These are phyloP conservation scores for Aegilops speltoides DNA, from an alignment of 176 grass and related monocot species.

Conservation along the genomic window DNA sequence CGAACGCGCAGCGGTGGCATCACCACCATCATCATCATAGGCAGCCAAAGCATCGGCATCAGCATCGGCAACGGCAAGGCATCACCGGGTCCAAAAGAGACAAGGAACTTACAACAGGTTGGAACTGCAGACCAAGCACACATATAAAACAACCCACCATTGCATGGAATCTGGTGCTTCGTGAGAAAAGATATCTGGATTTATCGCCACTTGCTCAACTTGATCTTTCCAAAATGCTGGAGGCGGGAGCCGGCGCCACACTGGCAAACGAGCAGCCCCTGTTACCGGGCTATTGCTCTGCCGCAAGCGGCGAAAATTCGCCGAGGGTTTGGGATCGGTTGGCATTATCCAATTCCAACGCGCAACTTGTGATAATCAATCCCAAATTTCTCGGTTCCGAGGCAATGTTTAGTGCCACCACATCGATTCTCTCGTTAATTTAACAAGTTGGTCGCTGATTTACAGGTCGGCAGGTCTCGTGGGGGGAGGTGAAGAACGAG, in stretches of 20 bases:
- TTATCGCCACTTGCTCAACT: slow-evolving; percentile 10
- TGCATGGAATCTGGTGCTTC: slow-evolving; percentile 17
- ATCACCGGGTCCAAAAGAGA: slow-evolving; percentile 7
- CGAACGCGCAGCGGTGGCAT: slow-evolving; percentile 15
- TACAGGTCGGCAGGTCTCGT: not conserved
- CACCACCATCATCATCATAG: not conserved
- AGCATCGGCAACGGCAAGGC: not conserved
- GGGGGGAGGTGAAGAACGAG: not conserved
- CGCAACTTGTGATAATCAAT: not conserved
- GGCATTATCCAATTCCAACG: slow-evolving; percentile 13
- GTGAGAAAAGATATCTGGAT: slow-evolving; percentile 27
- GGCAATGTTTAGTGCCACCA: slow-evolving; percentile 11
- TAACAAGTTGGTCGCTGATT: not conserved
- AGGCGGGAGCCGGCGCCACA: not conserved
- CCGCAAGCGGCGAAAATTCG: not conserved
- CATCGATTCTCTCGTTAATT: not conserved
- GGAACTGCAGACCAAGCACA: slow-evolving; percentile 12
- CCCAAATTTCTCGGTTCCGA: not conserved
- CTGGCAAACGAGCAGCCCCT: not conserved
- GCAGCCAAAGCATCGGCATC: slow-evolving; percentile 19
- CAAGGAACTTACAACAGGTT: slow-evolving; percentile 30
- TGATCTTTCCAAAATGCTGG: not conserved
- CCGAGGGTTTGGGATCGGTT: not conserved
- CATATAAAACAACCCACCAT: slow-evolving; percentile 24
- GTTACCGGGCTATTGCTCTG: not conserved